phyloP scores from a whole-genome alignment of 306 rosid species.

The Casuarina cunninghamiana region DNA sequence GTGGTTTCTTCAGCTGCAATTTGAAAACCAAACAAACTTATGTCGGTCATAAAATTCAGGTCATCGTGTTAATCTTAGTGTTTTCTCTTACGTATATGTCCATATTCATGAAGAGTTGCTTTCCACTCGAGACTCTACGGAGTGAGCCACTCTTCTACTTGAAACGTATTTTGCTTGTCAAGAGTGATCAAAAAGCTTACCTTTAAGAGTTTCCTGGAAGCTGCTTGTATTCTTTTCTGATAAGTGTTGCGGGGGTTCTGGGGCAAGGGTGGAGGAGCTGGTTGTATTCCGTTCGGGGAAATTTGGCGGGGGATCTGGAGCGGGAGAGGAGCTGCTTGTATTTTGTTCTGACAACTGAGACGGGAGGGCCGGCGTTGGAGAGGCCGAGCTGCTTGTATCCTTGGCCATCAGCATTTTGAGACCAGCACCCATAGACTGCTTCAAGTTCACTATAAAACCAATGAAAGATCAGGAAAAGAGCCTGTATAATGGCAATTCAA shows the following conservation, averaged over 20 bases:
- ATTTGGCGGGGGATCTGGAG: no score
- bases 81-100: no score
- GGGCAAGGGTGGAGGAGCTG: no score
- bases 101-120: neutral
- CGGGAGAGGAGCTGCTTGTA: no score
- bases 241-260: no score
- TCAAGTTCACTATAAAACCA: slow-evolving; percentile 55
- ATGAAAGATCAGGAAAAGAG: slow-evolving; percentile 6
- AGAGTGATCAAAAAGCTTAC: slow-evolving; percentile 28
- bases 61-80: neutral
- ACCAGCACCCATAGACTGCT: slow-evolving; percentile 41
- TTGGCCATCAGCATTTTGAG: slow-evolving; percentile 53
- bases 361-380: neutral
- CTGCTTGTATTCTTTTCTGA: no score
- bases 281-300: no score
- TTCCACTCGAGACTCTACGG: neutral
- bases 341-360: no score
- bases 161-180: neutral
- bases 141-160: slow-evolving; percentile 10
- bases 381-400: slow-evolving; percentile 18
- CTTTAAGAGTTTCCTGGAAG: slow-evolving; percentile 33
- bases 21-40: neutral
- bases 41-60: neutral
- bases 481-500: neutral
- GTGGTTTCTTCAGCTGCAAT: slow-evolving; percentile 18